Base-by-base conservation (phyloP, 2,329 filamentous ascomycete genomes). In the Fusarium nisikadoi region DNA sequence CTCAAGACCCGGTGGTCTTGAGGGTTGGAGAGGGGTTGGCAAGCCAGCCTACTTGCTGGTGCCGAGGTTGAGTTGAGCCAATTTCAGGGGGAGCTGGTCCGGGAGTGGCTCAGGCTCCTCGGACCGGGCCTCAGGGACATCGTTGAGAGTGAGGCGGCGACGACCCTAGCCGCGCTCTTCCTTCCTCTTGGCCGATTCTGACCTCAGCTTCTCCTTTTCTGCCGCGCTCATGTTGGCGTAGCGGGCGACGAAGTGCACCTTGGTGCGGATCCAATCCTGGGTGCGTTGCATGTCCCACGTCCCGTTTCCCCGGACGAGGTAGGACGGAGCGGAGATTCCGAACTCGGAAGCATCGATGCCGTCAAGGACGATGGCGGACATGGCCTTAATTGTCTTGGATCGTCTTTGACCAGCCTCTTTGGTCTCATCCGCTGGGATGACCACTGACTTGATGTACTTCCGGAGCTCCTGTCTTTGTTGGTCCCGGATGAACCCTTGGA, bases 311-410 rank as follows among this genome's bases (percentile, higher is more conserved):
- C 83, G 77, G 49, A 75, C 79, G 23, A 85, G 70, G 3, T 67
- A 65, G 16, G 68, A 64, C 5, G 74, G 58, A 1, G 79, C 76
- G 1, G 71, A 16, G 4, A 83, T 72, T 0, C 82, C 84, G 59
- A 86, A 85, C 3, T 62, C 46, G 38, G 87, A 82, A 16, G n/a
- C 38, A 11, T 72, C 56, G 11, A 43, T 45, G 0, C 79, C 81
- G 5, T 86, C 79, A 49, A 90, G 70, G 31, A 91, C 79, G 56
- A 90, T 84, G 63, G 79, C 83, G 75, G 84, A 86, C 45, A 91
- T 72, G 2, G 84, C 85, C 41, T 81, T 83, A 36, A 83, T 68
- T 42, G 53, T 45, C 38, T 25, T 33, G 17, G 53, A 42, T 45
- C 53, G 53, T 33, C 20, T 23, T 19, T 45, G 38, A 17, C 5